Percentiles rank a stretch among this genome's conserved stretches.
Evolutionary conservation across 1,284 basidiomycete species (phyloP).

Genomic region (Ganoderma lucidum): DNA sequence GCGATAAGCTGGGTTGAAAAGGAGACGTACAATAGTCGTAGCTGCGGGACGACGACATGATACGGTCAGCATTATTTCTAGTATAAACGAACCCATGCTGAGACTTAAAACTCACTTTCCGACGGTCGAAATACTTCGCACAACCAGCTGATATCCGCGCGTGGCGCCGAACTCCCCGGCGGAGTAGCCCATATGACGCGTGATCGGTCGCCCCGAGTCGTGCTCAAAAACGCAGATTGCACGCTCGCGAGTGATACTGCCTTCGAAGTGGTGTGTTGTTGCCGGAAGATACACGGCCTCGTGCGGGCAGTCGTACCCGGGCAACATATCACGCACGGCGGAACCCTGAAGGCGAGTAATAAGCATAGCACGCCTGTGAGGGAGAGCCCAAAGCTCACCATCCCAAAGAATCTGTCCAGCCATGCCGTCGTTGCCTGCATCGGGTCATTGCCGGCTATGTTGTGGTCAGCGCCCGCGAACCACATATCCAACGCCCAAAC

Average conservation of each 20-base stretch:
- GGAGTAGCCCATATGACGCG: constrained; percentile 62
- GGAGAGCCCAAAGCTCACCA: constrained; percentile 43
- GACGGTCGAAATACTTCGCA: constrained; percentile 65
- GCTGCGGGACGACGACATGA: constrained; percentile 40
- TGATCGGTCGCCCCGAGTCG: constrained; percentile 63
- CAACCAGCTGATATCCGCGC: constrained; percentile 64
- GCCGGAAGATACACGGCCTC: constrained; percentile 67
- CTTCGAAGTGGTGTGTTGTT: constrained; percentile 55
- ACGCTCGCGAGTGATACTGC: constrained; percentile 52
- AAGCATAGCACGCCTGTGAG: background rate
- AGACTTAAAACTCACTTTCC: constrained; percentile 55
- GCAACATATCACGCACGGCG: constrained; percentile 63
- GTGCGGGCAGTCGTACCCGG: constrained; percentile 72
- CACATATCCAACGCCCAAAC: constrained; percentile 2
- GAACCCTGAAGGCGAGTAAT: constrained; percentile 40
- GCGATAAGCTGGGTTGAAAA: background rate
- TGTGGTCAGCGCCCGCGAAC: constrained; percentile 1
- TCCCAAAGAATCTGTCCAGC: constrained; percentile 73
- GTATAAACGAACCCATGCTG: background rate
- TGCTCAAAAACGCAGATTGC: constrained; percentile 75
- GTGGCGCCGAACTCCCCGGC: constrained; percentile 64
- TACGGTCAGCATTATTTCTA: background rate
- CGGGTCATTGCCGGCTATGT: constrained; percentile 67
- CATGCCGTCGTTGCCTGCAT: constrained; percentile 69
- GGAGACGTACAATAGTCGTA: constrained; percentile 60